Percentiles rank a stretch among this genome's conserved stretches.
Conservation (phyloP, 2,329 filamentous ascomycete genomes). For the Penicillium crustosum region DNA sequence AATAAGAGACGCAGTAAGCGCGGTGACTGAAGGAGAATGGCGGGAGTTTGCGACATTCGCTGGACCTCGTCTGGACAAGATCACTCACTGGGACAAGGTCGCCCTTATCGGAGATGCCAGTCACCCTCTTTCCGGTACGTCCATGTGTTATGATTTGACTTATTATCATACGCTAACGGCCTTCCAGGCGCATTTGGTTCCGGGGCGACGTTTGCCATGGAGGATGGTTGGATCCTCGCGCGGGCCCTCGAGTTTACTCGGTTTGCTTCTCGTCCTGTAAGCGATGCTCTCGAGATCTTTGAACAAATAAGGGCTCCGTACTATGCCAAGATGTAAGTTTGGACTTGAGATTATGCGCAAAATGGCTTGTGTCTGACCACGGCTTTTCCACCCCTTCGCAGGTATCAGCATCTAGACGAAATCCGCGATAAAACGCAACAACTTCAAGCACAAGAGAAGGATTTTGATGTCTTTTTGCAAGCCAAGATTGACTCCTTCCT, state of each 20-base stretch:
- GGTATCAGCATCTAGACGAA: slow-evolving; percentile 19
- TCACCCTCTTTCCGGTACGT: slow-evolving; percentile 52
- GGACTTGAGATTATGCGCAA: not conserved
- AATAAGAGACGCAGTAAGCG: slow-evolving; percentile 41
- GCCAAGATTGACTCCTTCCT: slow-evolving; percentile 34
- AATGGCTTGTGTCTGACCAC: not conserved
- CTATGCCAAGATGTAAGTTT: slow-evolving; percentile 41
- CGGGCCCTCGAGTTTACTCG: slow-evolving; percentile 33
- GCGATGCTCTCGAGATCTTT: slow-evolving; percentile 40
- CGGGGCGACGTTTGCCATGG: slow-evolving; percentile 48
- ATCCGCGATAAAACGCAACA: slow-evolving; percentile 15
- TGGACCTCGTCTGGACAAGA: slow-evolving; percentile 44
- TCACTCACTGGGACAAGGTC: slow-evolving; percentile 47
- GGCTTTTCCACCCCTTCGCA: not conserved
- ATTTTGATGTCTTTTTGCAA: slow-evolving; percentile 31
- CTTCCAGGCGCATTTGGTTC: slow-evolving; percentile 44
- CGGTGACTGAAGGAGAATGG: slow-evolving; percentile 45
- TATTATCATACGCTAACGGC: not conserved
- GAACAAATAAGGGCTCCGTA: slow-evolving; percentile 44
- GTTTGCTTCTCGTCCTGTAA: slow-evolving; percentile 16
- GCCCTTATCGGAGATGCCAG: slow-evolving; percentile 57
- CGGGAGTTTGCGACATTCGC: slow-evolving; percentile 52
- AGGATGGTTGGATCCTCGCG: slow-evolving; percentile 49
- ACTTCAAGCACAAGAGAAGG: slow-evolving; percentile 18
- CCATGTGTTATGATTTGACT: not conserved